Base-by-base conservation (phyloP, 2,329 filamentous ascomycete species). In the Epichloe elymi region DNA sequence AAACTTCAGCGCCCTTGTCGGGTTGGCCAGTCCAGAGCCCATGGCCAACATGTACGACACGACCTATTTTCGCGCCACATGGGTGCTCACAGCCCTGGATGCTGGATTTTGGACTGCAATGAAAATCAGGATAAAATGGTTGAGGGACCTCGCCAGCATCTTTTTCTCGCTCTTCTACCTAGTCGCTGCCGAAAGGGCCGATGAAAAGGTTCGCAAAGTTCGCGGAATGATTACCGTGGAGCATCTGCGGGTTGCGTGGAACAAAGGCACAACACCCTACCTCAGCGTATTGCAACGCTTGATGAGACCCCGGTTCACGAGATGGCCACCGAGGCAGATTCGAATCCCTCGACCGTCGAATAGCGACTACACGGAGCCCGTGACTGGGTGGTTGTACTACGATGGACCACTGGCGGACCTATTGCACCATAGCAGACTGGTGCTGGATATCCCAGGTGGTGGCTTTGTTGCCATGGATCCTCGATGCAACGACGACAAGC, bases 101-200 rank as follows among this genome's bases (percentile, higher is more conserved):
- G 93, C 93, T 5, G 93, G 93, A 1, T 98, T 96, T 67, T 98
- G 93, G 93, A 95, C 89, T 0, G 93, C 93, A 36, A 98, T 98
- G 93, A 85, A 82, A 60, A 90, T 98, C 56, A 80, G 79, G 46
- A 65, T 65, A 49, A 89, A 86, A 60, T 90, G 86, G 80, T 59
- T 95, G 41, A 78, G 89, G 39, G 90, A 97, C 64, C 63, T 95
- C 14, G 80, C 86, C 10, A 89, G 88, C 63, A 74, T 97, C 19
- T 72, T 88, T 45, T 97, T 96, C 67, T 87, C 87, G 0, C 64
- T 85, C 11, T 98, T 95, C 68, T 98, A 98, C 65, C 74, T 98
- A 56, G 78, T 97, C 50, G 88, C 90, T 14, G 89, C 93, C 0
- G 91, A 97, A 67, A 85, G 88, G 62, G 93, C 93, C 11, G 93